Percentiles rank a stretch among this genome's conserved stretches.
Conservation (phyloP, 345 rosid genomes). For the Sapria himalayana region DNA sequence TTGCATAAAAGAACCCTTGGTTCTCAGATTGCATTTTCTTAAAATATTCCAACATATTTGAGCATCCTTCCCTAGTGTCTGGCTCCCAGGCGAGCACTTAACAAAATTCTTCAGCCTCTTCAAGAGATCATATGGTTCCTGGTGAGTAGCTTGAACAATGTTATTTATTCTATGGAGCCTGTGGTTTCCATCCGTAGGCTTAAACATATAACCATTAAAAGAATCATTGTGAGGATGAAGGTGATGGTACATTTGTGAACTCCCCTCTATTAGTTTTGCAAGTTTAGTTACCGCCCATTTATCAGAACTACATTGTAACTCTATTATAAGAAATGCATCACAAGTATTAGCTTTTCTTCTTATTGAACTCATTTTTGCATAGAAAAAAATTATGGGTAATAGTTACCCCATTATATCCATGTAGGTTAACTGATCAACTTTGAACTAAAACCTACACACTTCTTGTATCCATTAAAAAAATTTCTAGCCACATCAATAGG, state of each 20-base stretch:
- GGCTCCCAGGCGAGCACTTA: conserved; percentile 26
- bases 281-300: conserved; percentile 75
- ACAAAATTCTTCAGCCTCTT: conserved; percentile 24
- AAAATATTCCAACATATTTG: conserved; percentile 73
- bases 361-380: conserved; percentile 41
- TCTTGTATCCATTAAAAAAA: conserved; percentile 60
- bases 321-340: conserved; percentile 61
- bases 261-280: conserved; percentile 39
- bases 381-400: conserved; percentile 52
- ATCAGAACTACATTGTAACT: conserved; percentile 27
- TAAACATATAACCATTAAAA: conserved; percentile 67
- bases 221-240: conserved; percentile 79
- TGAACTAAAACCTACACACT: conserved; percentile 43
- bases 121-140: conserved; percentile 18
- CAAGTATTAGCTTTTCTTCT: conserved; percentile 41
- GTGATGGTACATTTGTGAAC: conserved; percentile 42
- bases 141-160: conserved; percentile 19
- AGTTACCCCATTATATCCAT: conserved; percentile 24
- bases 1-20: conserved; percentile 89
- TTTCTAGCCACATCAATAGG: conserved; percentile 58
- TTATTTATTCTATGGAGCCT: conserved; percentile 23
- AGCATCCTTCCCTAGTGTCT: conserved; percentile 69
- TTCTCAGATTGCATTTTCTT: conserved; percentile 95
- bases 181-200: conserved; percentile 59
- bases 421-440: conserved; percentile 19